Base-by-base conservation (phyloP, 2,329 filamentous ascomycete species). In the Fusarium bulbicola region DNA sequence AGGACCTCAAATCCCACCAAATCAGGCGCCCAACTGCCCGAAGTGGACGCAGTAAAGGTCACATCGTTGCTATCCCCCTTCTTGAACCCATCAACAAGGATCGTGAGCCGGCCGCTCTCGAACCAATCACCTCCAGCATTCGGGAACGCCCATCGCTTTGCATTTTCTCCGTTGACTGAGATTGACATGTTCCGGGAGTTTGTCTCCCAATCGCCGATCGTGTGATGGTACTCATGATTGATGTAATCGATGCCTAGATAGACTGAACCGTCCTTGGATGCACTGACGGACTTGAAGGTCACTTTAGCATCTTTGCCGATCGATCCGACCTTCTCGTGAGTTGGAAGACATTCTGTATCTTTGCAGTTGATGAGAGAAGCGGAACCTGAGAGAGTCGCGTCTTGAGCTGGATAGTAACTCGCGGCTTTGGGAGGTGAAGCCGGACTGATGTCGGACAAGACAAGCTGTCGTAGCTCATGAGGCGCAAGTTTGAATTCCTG, bases 151-250 rank as follows among this genome's bases (percentile, higher is more conserved):
- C 87, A 85, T 2, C 86, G 77, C 73, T 86, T 85, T 1, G 81
- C 77, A 1, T 73, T 61, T 0, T 77, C 79, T 4, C 80, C 82
- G 32, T 88, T 88, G n/a, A 88, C 81, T 0, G 81, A 75, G 20
- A 89, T 77, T 0, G 86, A 86, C 75, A 87, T 81, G 60, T 88
- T 88, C 2, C 86, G 79, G 1, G 86, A 84, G 70, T 88, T 89
- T 1, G 83, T 81, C 1, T 84, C 86, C 69, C 76, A 82, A 1
- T 73, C 82, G 79, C 85, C 87, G 1, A 84, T 79, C 0, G 79
- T 77, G 21, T 86, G 81, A 0, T 83, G 81, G 16, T 87, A 80
- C 14, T 88, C 86, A 68, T 88, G 87, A 78, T 88, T 88, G 77
- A 87, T 85, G 50, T 84, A 88, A 73, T 87, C 85, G 18, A 88